Conservation (phyloP, 176 grass and related monocot genomes). For the Oryza glumipatula region DNA sequence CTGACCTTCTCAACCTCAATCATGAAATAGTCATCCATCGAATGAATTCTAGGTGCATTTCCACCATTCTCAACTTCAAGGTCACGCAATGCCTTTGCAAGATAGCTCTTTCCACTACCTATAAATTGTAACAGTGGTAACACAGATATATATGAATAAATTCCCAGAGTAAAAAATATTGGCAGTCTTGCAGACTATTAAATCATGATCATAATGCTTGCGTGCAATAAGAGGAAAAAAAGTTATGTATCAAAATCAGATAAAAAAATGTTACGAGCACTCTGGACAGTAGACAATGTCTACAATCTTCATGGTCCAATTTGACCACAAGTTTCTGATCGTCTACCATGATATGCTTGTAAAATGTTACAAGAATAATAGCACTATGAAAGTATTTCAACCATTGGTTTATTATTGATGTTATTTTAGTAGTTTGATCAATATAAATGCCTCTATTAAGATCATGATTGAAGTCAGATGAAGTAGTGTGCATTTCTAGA, state of each 20-base stretch:
- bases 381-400: neutral
- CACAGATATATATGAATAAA: conserved; percentile 15
- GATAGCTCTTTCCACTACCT: conserved; percentile 99
- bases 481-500: neutral
- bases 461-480: neutral
- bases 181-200: neutral
- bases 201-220: neutral
- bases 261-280: neutral
- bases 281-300: conserved; percentile 1
- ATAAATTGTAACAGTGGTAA: conserved; percentile 20
- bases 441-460: neutral
- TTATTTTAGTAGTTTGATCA: neutral
- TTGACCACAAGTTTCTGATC: neutral
- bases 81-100: conserved; percentile 88
- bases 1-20: conserved; percentile 98
- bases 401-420: neutral
- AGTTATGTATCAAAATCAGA: neutral
- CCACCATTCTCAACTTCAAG: conserved; percentile 93
- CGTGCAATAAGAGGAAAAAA: neutral
- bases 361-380: conserved; percentile 24
- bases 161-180: neutral
- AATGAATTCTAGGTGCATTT: conserved; percentile 92
- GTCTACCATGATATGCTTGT: neutral
- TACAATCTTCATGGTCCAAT: no score
- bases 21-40: conserved; percentile 99